Base-by-base conservation (phyloP, 148 eudicot genomes). In the Fagopyrum esculentum region DNA sequence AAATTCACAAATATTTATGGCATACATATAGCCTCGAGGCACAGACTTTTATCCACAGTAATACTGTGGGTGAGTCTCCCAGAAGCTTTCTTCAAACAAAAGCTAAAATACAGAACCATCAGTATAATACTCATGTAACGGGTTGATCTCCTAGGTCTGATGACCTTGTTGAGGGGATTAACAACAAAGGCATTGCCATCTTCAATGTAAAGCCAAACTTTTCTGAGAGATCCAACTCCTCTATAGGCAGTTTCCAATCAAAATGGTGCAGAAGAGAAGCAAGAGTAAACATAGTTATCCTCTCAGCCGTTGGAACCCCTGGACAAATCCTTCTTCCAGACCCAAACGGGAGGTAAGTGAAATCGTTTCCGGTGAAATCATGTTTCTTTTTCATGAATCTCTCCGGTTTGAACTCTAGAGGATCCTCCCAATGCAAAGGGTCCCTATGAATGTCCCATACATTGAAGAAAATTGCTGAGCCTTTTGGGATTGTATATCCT, bases 291-390 rank as follows among this genome's bases (percentile, higher is more conserved):
- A 83, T 22, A 13, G 87, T 71, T 85, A 84, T 84, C 81, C 85
- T 85, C 81, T 88, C 87, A 16, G 89, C 92, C 90, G 86, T 73
- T 1, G 82, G 78, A 3, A 78, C 74, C 17, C 98, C 94, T 1
- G 86, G 89, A 76, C 94, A 93, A 10, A 80, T 85, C 73, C 97
- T 87, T 74, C 97, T 70, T 3, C 98, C 97, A 0, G 97, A 86
- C 11, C 98, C 89, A 57, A 91, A 93, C 0, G 97, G 97, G 15
- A 93, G 43, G 76, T 75, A 89, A 16, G 7, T 78, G 46, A 88
- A 85, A 74, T 84, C 82, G 29, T 85, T 84, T 2, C 93, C 92
- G 29, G 64, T 81, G 54, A 78, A 87, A 74, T 93, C 96, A 70
- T 59, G 52, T 76, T 85, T 85, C 12, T 77, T 78, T 50, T 82